Percentiles rank a stretch among this genome's conserved stretches.
Evolutionary conservation across 75 land plant species (phyloP).

Genomic region (Picea glauca): DNA sequence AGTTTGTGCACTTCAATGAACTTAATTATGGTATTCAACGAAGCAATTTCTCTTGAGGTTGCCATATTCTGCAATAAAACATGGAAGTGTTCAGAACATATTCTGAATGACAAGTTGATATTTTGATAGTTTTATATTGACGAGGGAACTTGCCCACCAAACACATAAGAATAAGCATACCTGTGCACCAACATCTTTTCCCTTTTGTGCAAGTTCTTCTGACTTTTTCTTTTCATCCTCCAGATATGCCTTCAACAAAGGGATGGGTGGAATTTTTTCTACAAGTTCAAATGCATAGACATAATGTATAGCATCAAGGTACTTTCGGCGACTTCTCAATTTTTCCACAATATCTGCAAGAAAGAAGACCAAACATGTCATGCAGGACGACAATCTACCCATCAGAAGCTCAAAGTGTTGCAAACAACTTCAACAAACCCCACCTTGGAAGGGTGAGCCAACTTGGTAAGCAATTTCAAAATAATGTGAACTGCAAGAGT

Average conservation of each 20-base stretch:
- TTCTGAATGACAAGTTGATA: not conserved
- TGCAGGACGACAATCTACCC: not conserved
- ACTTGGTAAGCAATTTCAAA: slow-evolving; percentile 2
- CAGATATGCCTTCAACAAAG: slow-evolving; percentile 53
- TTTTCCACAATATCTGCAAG: slow-evolving; percentile 58
- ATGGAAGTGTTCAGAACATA: not conserved
- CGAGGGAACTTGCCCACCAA: not conserved
- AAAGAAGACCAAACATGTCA: slow-evolving; percentile 6
- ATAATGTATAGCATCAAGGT: slow-evolving; percentile 63
- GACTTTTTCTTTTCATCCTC: slow-evolving; percentile 39
- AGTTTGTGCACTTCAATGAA: slow-evolving; percentile 47
- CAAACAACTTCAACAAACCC: not conserved
- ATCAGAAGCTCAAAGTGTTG: not conserved
- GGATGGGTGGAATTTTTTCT: slow-evolving; percentile 58
- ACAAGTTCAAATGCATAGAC: slow-evolving; percentile 55
- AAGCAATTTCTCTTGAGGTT: slow-evolving; percentile 38
- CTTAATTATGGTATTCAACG: slow-evolving; percentile 39
- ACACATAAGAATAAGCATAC: slow-evolving; percentile 16
- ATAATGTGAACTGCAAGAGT: not conserved
- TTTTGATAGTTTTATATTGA: not conserved
- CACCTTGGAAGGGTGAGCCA: not conserved
- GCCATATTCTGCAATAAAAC: slow-evolving; percentile 44
- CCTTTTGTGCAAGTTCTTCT: slow-evolving; percentile 22
- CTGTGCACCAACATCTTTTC: slow-evolving; percentile 28
- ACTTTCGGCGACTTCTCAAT: slow-evolving; percentile 48